phyloP scores from a whole-genome alignment of 495 filamentous ascomycete species.

The Aspergillus bridgeri region DNA sequence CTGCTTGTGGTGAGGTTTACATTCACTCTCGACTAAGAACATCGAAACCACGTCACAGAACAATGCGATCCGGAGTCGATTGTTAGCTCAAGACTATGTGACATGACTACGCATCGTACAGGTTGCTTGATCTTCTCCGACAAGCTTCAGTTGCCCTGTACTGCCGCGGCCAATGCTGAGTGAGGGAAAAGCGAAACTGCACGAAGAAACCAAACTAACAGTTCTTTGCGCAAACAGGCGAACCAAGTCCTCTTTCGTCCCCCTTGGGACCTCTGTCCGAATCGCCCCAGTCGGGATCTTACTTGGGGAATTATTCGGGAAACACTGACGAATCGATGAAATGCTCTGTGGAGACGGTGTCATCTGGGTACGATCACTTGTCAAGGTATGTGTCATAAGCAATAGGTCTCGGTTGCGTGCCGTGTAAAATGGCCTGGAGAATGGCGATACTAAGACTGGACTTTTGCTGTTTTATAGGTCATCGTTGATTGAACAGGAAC shows the following conservation, averaged over 20 bases:
- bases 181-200: neutral
- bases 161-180: neutral
- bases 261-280: constrained; percentile 41
- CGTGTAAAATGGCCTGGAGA: constrained; percentile 20
- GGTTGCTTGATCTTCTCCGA: neutral
- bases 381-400: constrained; percentile 38
- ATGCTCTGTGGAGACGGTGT: constrained; percentile 40
- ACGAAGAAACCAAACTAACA: constrained; percentile 5
- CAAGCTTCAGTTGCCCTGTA: neutral
- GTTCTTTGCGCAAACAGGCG: constrained; percentile 25
- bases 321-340: constrained; percentile 38
- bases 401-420: neutral
- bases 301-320: constrained; percentile 57
- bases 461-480: constrained; percentile 60
- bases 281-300: constrained; percentile 39
- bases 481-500: constrained; percentile 59
- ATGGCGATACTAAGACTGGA: constrained; percentile 35
- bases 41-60: neutral
- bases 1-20: neutral
- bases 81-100: neutral
- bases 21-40: neutral
- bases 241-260: constrained; percentile 48
- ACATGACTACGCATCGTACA: neutral
- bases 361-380: constrained; percentile 42
- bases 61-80: neutral